phyloP scores from a whole-genome alignment of 192 early-diverging fungal genomes.

The Coemansia biformis region DNA sequence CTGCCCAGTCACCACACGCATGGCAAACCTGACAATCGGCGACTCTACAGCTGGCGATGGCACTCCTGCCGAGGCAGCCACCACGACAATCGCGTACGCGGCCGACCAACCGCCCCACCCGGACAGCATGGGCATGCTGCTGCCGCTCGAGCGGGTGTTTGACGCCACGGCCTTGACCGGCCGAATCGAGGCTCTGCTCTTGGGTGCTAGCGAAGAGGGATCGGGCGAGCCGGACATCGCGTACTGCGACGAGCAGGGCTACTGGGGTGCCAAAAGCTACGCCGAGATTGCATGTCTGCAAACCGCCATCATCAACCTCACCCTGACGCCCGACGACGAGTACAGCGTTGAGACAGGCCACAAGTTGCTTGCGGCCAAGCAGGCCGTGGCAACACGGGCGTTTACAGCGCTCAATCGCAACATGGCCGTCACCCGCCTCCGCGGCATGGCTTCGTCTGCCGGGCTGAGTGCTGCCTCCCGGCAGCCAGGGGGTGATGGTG shows the following conservation, averaged over 20 bases:
- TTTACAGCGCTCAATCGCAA: slow-evolving; percentile 3
- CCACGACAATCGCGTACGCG: background rate
- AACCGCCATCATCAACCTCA: slow-evolving; percentile 28
- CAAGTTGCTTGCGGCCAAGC: slow-evolving; percentile 8
- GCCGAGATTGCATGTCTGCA: slow-evolving; percentile 20
- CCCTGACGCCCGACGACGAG: slow-evolving; percentile 29
- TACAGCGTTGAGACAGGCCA: slow-evolving; percentile 26
- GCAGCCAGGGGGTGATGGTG: too few species aligned
- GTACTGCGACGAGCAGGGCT: background rate
- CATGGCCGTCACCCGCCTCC: slow-evolving; percentile 5
- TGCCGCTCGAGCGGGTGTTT: slow-evolving; percentile 13
- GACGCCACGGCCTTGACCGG: slow-evolving; percentile 4
- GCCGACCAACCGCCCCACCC: slow-evolving; percentile 1
- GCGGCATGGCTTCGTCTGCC: slow-evolving; percentile 15
- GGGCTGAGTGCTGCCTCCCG: slow-evolving; percentile 17
- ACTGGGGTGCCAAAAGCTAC: background rate
- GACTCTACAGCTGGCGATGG: background rate
- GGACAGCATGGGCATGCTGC: slow-evolving; percentile 5
- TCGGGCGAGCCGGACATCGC: background rate
- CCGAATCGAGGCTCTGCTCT: slow-evolving; percentile 2
- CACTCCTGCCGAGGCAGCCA: too few species aligned
- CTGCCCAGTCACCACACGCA: slow-evolving; percentile 11
- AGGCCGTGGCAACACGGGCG: background rate
- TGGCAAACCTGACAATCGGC: background rate
- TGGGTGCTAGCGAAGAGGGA: background rate